Conservation (phyloP, 805 yeast genomes). For the Tetrapisispora pingtungensis region DNA sequence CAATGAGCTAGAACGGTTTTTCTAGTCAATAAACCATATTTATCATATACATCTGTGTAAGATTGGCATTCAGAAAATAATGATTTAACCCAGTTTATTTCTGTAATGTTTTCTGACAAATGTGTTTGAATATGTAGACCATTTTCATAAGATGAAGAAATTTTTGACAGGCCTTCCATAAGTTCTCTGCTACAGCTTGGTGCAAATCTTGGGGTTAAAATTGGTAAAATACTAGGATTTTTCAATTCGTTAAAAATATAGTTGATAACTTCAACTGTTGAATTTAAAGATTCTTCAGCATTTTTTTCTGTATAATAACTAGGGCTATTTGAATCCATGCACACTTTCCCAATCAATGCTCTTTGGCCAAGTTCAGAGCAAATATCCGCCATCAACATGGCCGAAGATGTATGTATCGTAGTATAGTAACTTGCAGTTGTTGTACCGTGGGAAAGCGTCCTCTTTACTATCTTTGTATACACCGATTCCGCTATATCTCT, state of each 20-base stretch:
- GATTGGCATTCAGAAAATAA: slow-evolving; percentile 60
- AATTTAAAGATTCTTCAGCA: slow-evolving; percentile 40
- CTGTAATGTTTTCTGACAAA: slow-evolving; percentile 69
- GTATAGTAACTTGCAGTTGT: slow-evolving; percentile 90
- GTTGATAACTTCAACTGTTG: slow-evolving; percentile 47
- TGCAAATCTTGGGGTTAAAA: slow-evolving; percentile 89
- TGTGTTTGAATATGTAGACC: slow-evolving; percentile 79
- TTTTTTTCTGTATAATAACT: slow-evolving; percentile 52
- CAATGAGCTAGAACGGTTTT: slow-evolving; percentile 86
- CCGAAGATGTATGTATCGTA: slow-evolving; percentile 68
- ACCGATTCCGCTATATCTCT: slow-evolving; percentile 46
- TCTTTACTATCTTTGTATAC: slow-evolving; percentile 55
- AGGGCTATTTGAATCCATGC: slow-evolving; percentile 83
- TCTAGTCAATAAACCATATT: slow-evolving; percentile 45
- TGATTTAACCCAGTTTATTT: slow-evolving; percentile 60
- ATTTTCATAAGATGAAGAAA: slow-evolving; percentile 31
- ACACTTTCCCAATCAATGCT: slow-evolving; percentile 85
- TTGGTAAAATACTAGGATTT: slow-evolving; percentile 51
- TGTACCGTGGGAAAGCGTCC: slow-evolving; percentile 72
- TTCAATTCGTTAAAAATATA: slow-evolving; percentile 47
- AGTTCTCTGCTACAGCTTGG: slow-evolving; percentile 68
- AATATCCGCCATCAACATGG: slow-evolving; percentile 66
- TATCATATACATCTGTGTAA: slow-evolving; percentile 72
- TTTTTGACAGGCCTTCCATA: slow-evolving; percentile 51
- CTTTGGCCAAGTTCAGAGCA: slow-evolving; percentile 66